phyloP scores from a whole-genome alignment of 2,329 filamentous ascomycete species.

The Fusarium odoratissimum region DNA sequence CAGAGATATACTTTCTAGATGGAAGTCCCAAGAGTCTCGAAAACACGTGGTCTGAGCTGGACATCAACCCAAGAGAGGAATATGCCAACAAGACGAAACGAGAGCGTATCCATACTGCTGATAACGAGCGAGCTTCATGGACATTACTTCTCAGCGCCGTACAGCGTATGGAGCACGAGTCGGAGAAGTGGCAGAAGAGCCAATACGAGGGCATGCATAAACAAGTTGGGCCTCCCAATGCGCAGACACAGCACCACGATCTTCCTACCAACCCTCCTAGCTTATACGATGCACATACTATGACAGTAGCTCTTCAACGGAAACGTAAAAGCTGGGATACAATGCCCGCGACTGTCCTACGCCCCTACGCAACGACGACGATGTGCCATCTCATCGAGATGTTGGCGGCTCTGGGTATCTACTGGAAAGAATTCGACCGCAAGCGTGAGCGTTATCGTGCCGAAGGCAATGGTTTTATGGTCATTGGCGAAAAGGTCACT shows the following conservation, averaged over 20 bases:
- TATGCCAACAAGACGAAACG: conserved; percentile 43
- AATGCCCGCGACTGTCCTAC: conserved; percentile 60
- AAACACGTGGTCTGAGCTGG: conserved; percentile 49
- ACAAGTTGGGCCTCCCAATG: conserved; percentile 35
- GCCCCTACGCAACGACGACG: conserved; percentile 65
- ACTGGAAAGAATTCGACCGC: conserved; percentile 70
- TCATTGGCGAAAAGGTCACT: conserved; percentile 58
- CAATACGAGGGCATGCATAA: conserved; percentile 48
- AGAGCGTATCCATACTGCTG: conserved; percentile 62
- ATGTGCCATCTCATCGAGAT: conserved; percentile 67
- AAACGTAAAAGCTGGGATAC: conserved; percentile 63
- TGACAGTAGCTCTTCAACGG: conserved; percentile 60
- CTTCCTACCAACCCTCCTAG: conserved; percentile 43
- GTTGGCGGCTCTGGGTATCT: conserved; percentile 64
- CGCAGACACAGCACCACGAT: conserved; percentile 20
- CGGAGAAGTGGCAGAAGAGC: conserved; percentile 57
- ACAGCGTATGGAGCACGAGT: conserved; percentile 62
- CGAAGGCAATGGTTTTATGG: conserved; percentile 66
- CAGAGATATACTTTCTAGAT: conserved; percentile 52
- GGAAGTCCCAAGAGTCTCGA: conserved; percentile 53
- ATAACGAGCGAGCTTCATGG: conserved; percentile 69
- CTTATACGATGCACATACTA: conserved; percentile 51
- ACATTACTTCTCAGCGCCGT: conserved; percentile 61
- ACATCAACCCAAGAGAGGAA: conserved; percentile 47
- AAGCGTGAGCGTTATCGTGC: conserved; percentile 63